These are phyloP conservation scores for Daedaleopsis sinensis DNA, from an alignment of 768 basidiomycete genomes.

Conservation along the genomic window DNA sequence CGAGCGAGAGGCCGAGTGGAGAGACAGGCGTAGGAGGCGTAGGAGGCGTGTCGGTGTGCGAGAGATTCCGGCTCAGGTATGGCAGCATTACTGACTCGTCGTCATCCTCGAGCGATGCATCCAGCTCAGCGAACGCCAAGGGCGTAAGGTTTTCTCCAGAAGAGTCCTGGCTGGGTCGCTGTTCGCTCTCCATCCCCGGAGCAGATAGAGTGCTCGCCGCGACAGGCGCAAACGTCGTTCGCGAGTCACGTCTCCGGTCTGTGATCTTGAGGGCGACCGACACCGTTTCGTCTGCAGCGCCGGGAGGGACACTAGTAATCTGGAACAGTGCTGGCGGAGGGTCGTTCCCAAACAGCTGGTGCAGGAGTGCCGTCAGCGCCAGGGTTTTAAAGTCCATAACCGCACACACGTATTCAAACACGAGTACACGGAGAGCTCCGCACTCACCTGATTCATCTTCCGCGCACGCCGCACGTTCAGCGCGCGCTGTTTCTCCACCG, in stretches of 20 bases:
- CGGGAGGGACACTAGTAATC: slow-evolving; percentile 30
- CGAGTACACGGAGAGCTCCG: slow-evolving; percentile 1
- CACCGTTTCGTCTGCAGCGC: slow-evolving; percentile 24
- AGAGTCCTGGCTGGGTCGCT: slow-evolving; percentile 1
- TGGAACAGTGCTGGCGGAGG: slow-evolving; percentile 47
- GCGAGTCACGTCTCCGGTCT: slow-evolving; percentile 24
- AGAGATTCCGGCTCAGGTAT: neutral
- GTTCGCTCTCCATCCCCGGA: neutral
- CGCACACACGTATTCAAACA: slow-evolving; percentile 1
- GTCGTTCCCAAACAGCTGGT: slow-evolving; percentile 53
- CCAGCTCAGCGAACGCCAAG: slow-evolving; percentile 12
- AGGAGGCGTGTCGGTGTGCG: slow-evolving; percentile 1
- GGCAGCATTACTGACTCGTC: neutral
- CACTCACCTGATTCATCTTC: slow-evolving; percentile 53
- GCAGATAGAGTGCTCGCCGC: slow-evolving; percentile 21
- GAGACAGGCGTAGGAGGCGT: neutral
- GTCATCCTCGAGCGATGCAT: neutral
- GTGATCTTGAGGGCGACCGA: slow-evolving; percentile 10
- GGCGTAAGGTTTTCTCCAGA: slow-evolving; percentile 19
- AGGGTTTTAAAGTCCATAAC: neutral
- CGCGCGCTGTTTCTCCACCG: slow-evolving; percentile 39
- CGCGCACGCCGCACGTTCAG: slow-evolving; percentile 48
- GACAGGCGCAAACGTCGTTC: slow-evolving; percentile 27
- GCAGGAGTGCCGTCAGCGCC: neutral
- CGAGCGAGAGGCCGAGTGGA: neutral